A percentile compares a stretch with the other conserved stretches of the same genome.
phyloP scores from a whole-genome alignment of 495 filamentous ascomycete genomes.

The Daldinia concentrica region DNA sequence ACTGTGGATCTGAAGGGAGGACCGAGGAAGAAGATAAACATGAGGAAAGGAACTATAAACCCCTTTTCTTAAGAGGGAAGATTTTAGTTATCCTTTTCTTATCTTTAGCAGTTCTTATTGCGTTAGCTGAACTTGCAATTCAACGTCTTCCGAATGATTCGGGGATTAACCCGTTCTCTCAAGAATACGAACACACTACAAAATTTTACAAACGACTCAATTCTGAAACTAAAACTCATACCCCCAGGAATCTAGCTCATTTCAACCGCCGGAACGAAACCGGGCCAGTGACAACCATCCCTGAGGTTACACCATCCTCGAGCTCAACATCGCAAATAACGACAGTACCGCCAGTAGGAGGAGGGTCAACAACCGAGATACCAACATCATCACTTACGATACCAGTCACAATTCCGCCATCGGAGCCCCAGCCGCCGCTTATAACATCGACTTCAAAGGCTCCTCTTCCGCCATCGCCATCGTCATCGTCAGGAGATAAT shows the following conservation, averaged over 20 bases:
- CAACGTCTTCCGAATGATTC: conserved; percentile 37
- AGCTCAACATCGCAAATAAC: not conserved
- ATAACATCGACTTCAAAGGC: not conserved
- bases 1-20: conserved; percentile 36
- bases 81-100: conserved; percentile 28
- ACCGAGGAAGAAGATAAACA: conserved; percentile 25
- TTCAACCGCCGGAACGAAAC: conserved; percentile 32
- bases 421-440: not conserved
- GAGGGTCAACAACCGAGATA: not conserved
- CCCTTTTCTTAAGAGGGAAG: conserved; percentile 22
- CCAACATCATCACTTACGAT: not conserved
- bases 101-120: conserved; percentile 23
- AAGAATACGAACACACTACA: conserved; percentile 14
- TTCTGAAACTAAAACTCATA: not conserved
- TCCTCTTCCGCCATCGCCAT: not conserved
- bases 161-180: conserved; percentile 4
- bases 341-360: not conserved
- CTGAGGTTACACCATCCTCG: not conserved
- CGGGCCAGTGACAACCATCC: not conserved
- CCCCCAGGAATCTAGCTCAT: not conserved
- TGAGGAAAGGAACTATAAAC: conserved; percentile 36
- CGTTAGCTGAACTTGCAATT: conserved; percentile 35
- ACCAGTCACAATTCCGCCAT: not conserved
- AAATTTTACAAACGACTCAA: conserved; percentile 24
- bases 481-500: not conserved